Conservation (phyloP, 306 rosid species). For the Prunus campanulata region DNA sequence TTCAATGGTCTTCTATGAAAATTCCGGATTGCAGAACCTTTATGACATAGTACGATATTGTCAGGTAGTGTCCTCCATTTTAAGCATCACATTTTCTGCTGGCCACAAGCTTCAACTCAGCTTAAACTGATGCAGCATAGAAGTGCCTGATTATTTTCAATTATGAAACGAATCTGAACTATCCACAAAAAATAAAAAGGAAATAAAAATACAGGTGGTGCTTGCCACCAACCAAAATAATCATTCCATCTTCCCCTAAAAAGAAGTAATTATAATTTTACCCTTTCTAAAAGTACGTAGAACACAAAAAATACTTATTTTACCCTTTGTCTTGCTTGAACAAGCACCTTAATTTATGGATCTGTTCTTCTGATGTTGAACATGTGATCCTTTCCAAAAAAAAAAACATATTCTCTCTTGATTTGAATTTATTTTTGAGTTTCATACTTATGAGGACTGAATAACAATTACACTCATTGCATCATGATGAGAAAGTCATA, state of each 20-base stretch:
- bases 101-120: background rate
- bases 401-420: background rate
- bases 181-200: too few species aligned
- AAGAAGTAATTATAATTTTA: too few species aligned
- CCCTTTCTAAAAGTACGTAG: too few species aligned
- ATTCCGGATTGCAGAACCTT: conserved; percentile 85
- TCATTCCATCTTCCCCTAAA: background rate
- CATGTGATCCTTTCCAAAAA: too few species aligned
- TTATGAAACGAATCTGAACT: background rate
- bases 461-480: background rate
- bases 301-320: too few species aligned
- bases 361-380: too few species aligned
- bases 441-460: background rate
- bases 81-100: background rate
- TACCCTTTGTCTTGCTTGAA: too few species aligned
- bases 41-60: conserved; percentile 87
- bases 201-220: background rate
- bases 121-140: background rate
- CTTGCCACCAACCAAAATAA: background rate
- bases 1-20: conserved; percentile 95
- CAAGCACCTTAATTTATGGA: too few species aligned
- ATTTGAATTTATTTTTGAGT: background rate
- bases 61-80: conserved; percentile 53
- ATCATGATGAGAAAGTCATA: background rate
- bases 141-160: background rate